Evolutionary conservation across 2,329 filamentous ascomycete genomes (phyloP).

Genomic region (Anthostomella pinea): DNA sequence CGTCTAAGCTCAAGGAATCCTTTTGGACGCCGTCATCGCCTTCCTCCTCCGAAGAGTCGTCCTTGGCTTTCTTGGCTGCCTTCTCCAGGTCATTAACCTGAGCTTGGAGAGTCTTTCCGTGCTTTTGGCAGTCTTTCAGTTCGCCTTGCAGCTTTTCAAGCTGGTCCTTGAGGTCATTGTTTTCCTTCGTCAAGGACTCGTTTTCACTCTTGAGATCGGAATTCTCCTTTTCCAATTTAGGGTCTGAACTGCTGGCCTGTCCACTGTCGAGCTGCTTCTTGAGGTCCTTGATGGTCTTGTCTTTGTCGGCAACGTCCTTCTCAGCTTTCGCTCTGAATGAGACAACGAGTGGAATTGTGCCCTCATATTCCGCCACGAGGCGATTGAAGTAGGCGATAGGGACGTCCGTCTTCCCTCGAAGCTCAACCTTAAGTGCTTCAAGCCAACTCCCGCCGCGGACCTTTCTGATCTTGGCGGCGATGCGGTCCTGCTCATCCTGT

Average conservation of each 20-base stretch:
- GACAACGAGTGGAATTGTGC: slow-evolving; percentile 10
- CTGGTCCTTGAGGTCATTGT: not conserved
- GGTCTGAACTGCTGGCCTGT: not conserved
- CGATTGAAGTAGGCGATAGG: slow-evolving; percentile 25
- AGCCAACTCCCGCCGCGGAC: slow-evolving; percentile 19
- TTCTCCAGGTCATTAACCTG: too few relatives aligned
- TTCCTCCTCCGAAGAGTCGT: too few relatives aligned
- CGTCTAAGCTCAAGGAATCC: too few relatives aligned
- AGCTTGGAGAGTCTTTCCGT: slow-evolving; percentile 1
- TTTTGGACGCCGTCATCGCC: too few relatives aligned
- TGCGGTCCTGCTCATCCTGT: slow-evolving; percentile 10
- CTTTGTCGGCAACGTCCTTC: not conserved
- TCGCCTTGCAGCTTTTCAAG: not conserved
- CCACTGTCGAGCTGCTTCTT: not conserved
- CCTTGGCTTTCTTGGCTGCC: too few relatives aligned
- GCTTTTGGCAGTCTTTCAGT: not conserved
- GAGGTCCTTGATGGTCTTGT: slow-evolving; percentile 3
- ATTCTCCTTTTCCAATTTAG: not conserved
- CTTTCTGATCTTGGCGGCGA: slow-evolving; percentile 9
- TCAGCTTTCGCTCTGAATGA: slow-evolving; percentile 1
- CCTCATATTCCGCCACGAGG: slow-evolving; percentile 21
- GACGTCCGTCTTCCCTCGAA: slow-evolving; percentile 12
- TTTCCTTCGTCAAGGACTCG: not conserved
- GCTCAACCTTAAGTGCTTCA: slow-evolving; percentile 11
- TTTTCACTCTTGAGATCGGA: not conserved